Base-by-base conservation (phyloP, 2,329 filamentous ascomycete genomes). In the Pyrenophora tritici-repentis region DNA sequence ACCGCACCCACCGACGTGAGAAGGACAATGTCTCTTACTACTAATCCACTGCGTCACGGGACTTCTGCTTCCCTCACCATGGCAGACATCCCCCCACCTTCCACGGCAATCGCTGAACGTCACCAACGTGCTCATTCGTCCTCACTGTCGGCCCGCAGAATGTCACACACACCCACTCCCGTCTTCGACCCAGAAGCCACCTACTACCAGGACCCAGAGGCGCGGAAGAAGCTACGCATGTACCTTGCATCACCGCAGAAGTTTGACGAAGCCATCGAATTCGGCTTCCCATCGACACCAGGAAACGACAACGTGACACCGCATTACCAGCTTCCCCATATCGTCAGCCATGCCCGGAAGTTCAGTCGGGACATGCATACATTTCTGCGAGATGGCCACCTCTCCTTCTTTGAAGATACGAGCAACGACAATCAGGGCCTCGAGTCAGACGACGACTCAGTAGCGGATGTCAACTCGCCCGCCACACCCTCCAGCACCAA, bases 241-340 rank as follows among this genome's bases (percentile, higher is more conserved):
- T 96, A 92, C 65, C 83, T 96, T 16, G 89, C 90, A 6, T 96
- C 91, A 1, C 89, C 92, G 1, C 90, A 96, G 61, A 96, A 96
- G 70, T 97, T 97, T 63, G 93, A 97, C 69, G 93, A 97, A 74
- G 91, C 90, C 1, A 84, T 97, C 44, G 90, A 96, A 70, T 97
- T 95, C 73, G 93, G 93, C 0, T 97, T 97, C 64, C 91, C 91
- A 0, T 85, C 87, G 0, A 78, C 62, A 18, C 38, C 66, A 29
- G 55, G 55, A 9, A 46, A 64, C 44, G 62, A 67, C 43, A 47
- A 50, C 20, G 42, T 52, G 34, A 44, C 52, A 6, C 61, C 64
- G 13, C 62, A 63, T 38, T 72, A 65, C 43, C 58, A 68, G 34
- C 61, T 71, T 13, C 66, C 71, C 16, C 71, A 73, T 6, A 68